Evolutionary conservation across 176 grass and related monocot genomes (phyloP).

Genomic region (Oropetium thomaeum): DNA sequence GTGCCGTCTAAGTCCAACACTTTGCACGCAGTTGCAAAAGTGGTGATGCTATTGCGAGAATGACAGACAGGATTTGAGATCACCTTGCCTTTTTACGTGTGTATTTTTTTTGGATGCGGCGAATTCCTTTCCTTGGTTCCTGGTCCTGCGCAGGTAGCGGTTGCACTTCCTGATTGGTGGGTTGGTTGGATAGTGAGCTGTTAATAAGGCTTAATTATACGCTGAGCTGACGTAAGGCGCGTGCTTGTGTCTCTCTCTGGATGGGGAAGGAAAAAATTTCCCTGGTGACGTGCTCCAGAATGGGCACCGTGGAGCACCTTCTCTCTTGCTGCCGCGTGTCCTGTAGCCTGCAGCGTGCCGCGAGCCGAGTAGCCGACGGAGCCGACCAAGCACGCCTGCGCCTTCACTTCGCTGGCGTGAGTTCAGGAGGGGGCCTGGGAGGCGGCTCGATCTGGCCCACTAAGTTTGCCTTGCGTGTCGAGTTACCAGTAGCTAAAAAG

Average conservation of each 20-base stretch:
- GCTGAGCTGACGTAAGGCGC: neutral
- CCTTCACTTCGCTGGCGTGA: too few species aligned
- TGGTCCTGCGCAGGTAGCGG: neutral
- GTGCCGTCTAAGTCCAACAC: neutral
- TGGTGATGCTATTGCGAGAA: neutral
- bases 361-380: too few species aligned
- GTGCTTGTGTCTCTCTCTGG: slow-evolving; percentile 37
- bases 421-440: too few species aligned
- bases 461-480: too few species aligned
- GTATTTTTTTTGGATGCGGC: neutral
- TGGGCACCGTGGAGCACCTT: too few species aligned
- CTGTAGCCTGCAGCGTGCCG: too few species aligned
- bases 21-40: neutral
- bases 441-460: too few species aligned
- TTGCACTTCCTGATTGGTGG: neutral
- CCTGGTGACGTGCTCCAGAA: too few species aligned
- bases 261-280: too few species aligned
- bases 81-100: neutral
- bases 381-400: too few species aligned
- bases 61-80: slow-evolving; percentile 8
- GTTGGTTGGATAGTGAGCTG: slow-evolving; percentile 30
- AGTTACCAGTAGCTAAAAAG: too few species aligned
- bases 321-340: too few species aligned
- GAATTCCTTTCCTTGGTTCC: neutral
- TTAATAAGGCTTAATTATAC: neutral